phyloP scores from a whole-genome alignment of 441 rosid genomes.

The Populus tomentosa region DNA sequence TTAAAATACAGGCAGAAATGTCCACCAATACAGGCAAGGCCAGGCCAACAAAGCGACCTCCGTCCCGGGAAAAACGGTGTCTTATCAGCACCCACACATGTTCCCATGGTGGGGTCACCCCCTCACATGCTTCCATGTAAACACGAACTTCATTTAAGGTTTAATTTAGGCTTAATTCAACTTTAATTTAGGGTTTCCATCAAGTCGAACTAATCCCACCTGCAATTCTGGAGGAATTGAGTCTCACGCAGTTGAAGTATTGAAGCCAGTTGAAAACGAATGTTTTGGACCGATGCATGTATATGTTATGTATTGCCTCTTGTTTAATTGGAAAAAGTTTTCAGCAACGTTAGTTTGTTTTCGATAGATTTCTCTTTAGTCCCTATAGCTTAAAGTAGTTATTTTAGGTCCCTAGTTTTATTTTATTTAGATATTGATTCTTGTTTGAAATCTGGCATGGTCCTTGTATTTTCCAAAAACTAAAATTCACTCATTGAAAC shows the following conservation, averaged over 20 bases:
- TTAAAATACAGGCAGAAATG: constrained; percentile 14
- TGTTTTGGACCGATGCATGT: too few species aligned
- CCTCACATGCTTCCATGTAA: constrained; percentile 76
- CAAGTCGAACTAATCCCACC: background rate
- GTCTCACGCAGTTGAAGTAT: background rate
- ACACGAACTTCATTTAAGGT: background rate
- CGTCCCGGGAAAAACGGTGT: constrained; percentile 68
- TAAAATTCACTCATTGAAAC: too few species aligned
- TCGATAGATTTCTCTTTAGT: background rate
- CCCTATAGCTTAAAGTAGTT: background rate
- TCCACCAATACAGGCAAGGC: background rate
- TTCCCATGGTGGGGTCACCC: constrained; percentile 40
- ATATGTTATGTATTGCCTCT: too few species aligned
- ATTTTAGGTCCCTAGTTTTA: background rate
- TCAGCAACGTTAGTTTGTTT: too few species aligned
- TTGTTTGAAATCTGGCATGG: background rate
- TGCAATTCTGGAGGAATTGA: background rate
- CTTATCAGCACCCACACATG: constrained; percentile 32
- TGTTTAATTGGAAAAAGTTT: too few species aligned
- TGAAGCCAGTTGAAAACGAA: background rate
- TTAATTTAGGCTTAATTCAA: background rate
- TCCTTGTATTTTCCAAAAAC: background rate
- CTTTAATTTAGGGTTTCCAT: background rate
- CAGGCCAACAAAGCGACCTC: constrained; percentile 54
- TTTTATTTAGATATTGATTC: background rate